Percentiles rank a stretch among this genome's conserved stretches.
Conservation (phyloP, 2,329 filamentous ascomycete species). For the Fusarium citri region DNA sequence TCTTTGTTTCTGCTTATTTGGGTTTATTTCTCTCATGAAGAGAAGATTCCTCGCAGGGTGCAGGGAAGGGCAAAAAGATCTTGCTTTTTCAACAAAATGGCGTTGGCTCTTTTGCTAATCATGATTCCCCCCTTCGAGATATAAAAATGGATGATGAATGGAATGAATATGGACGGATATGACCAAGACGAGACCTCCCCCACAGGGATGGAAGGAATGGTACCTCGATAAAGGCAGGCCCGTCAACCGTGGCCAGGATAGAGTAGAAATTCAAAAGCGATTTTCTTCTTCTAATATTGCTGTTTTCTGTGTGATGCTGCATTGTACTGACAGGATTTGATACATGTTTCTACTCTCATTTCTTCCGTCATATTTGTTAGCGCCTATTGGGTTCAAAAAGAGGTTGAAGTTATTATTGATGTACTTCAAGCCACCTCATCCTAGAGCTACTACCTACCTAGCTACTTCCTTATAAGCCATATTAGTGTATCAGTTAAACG, state of each 20-base stretch:
- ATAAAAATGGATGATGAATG: conserved; percentile 46
- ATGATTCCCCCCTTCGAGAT: conserved; percentile 52
- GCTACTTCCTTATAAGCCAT: not conserved
- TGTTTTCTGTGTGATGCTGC: conserved; percentile 4
- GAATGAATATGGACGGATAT: conserved; percentile 35
- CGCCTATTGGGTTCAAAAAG: not conserved
- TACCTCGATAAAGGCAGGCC: conserved; percentile 46
- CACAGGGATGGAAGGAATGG: conserved; percentile 40
- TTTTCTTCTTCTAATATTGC: conserved; percentile 24
- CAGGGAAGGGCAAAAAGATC: conserved; percentile 51
- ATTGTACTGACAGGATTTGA: not conserved
- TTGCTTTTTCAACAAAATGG: conserved; percentile 57
- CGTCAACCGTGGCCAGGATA: conserved; percentile 59
- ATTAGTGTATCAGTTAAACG: not conserved
- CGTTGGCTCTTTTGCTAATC: conserved; percentile 54
- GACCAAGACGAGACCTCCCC: conserved; percentile 34
- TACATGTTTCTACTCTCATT: not conserved
- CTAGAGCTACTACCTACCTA: not conserved
- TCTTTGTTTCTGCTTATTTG: conserved; percentile 43
- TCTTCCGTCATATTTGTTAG: not conserved
- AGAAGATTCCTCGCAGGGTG: conserved; percentile 45
- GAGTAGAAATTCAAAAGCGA: conserved; percentile 44
- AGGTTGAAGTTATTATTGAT: not conserved
- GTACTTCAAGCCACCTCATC: not conserved
- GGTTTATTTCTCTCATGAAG: conserved; percentile 35